Evolutionary conservation across 371 early-diverging fungal genomes (phyloP).

Genomic region (Massospora cicadina): DNA sequence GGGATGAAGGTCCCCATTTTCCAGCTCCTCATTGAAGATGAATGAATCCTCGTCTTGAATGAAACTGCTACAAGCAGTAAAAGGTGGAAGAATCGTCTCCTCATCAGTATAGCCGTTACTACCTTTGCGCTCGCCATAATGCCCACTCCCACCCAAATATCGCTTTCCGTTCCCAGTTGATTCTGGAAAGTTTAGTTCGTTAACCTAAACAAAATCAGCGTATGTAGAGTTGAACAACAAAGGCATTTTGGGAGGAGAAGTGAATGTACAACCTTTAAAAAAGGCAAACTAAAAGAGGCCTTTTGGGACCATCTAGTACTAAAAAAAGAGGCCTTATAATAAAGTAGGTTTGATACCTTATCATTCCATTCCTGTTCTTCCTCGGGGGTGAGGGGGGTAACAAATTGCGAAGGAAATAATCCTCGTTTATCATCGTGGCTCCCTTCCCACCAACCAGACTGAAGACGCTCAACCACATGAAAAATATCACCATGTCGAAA

Average conservation of each 20-base stretch:
- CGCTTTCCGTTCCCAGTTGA: not conserved
- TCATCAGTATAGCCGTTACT: conserved; percentile 12
- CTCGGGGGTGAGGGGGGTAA: conserved; percentile 15
- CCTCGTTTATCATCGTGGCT: conserved; percentile 41
- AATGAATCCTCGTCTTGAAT: conserved; percentile 8
- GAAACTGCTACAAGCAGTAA: conserved; percentile 7
- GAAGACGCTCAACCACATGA: conserved; percentile 58
- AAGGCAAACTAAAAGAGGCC: not conserved
- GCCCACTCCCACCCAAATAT: not conserved
- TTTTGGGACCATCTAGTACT: not conserved
- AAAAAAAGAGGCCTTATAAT: not conserved
- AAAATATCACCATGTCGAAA: conserved; percentile 63
- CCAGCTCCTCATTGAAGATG: conserved; percentile 10
- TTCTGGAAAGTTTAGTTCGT: not conserved
- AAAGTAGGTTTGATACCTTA: conserved; percentile 6
- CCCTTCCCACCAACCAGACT: conserved; percentile 89
- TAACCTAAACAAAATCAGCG: not conserved
- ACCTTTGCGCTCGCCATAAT: not conserved
- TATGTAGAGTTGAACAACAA: not conserved
- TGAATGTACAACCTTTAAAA: too few species aligned
- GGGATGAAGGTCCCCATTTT: not conserved
- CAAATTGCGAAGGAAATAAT: conserved; percentile 81
- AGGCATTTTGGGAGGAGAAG: too few species aligned
- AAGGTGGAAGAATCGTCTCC: conserved; percentile 9
- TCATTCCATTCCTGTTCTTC: conserved; percentile 14